Base-by-base conservation (phyloP, 78 protist species). In the Planoprotostelium fungivorum region DNA sequence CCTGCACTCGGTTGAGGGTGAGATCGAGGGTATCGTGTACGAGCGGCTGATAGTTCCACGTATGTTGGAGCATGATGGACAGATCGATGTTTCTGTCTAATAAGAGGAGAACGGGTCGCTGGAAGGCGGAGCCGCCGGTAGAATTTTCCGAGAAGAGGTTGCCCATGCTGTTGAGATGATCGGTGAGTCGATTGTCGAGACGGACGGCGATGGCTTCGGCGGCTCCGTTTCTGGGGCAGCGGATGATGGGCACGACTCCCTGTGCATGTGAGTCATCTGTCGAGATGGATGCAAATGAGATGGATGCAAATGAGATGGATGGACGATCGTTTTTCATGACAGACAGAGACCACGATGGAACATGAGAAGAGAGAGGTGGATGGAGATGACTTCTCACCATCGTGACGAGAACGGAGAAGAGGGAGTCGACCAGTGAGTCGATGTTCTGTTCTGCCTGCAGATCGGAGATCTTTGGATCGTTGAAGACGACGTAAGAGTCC, bases 41-140 rank as follows among this genome's bases (percentile, higher is more conserved):
- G 34, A 97, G 91, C 38, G 98, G 94, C 38, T 93, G 94, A 88
- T 97, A 97, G 5, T 96, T 93, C 98, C 98, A 97, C 28, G 97
- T 88, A 90, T 97, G 98, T 73, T 95, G 97, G 37, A 97, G 89
- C 88, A 94, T 84, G 28, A 93, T 95, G n/a, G 92, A 51, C 35
- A 97, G 36, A 88, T 97, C 98, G 0, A 91, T 63, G 34, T 86
- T 86, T 31, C 98, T 92, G 83, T 97, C 98, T 10, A 93, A 23
- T 0, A 97, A 34, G 34, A 97, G 35, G 28, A 97, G 90, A 9
- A 97, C 96, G 0, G 96, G 91, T 34, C 92, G 25, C 37, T 63
- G 89, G 85, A 85, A 88, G 34, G 38, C 34, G 23, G 91, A 85
- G 1, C 90, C 88, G 39, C 83, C 73, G 31, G 84, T 91, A 35